Conservation (phyloP, 1,284 basidiomycete genomes). For the Sporisorium reilianum region DNA sequence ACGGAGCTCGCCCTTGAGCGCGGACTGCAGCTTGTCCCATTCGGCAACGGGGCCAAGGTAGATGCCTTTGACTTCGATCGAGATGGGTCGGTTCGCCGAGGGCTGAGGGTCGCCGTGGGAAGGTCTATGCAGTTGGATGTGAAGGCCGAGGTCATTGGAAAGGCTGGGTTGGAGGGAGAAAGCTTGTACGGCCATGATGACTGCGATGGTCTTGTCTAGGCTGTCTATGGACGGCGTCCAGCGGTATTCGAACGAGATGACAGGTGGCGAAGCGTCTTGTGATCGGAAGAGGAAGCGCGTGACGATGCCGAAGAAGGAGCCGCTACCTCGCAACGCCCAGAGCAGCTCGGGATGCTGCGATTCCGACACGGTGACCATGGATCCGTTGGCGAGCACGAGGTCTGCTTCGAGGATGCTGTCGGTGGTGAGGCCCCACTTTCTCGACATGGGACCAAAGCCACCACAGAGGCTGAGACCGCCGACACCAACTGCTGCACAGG, state of each 20-base stretch:
- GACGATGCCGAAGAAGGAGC: constrained; percentile 68
- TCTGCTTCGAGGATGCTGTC: constrained; percentile 67
- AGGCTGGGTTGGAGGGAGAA: constrained; percentile 32
- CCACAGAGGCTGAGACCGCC: constrained; percentile 68
- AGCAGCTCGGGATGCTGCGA: constrained; percentile 43
- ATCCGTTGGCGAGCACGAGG: constrained; percentile 69
- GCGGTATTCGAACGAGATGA: constrained; percentile 49
- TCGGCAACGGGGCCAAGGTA: constrained; percentile 34
- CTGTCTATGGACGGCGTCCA: constrained; percentile 47
- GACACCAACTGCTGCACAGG: constrained; percentile 68
- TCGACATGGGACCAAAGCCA: constrained; percentile 63
- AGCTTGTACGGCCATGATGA: constrained; percentile 53
- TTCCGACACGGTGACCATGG: constrained; percentile 52
- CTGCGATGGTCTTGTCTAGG: constrained; percentile 18
- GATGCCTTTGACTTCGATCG: constrained; percentile 53
- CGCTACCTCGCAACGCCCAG: constrained; percentile 68
- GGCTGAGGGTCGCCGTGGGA: constrained; percentile 27
- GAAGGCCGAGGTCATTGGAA: constrained; percentile 51
- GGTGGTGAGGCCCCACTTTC: constrained; percentile 67
- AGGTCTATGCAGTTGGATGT: constrained; percentile 51
- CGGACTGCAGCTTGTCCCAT: constrained; percentile 13
- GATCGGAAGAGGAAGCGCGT: constrained; percentile 61
- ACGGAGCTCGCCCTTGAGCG: constrained; percentile 30
- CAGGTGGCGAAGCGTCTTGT: constrained; percentile 53
- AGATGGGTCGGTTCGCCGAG: constrained; percentile 14